Evolutionary conservation across 768 basidiomycete species (phyloP), one percentile per base, ranked within the genome.

Genomic region (Mycena polygramma): DNA sequence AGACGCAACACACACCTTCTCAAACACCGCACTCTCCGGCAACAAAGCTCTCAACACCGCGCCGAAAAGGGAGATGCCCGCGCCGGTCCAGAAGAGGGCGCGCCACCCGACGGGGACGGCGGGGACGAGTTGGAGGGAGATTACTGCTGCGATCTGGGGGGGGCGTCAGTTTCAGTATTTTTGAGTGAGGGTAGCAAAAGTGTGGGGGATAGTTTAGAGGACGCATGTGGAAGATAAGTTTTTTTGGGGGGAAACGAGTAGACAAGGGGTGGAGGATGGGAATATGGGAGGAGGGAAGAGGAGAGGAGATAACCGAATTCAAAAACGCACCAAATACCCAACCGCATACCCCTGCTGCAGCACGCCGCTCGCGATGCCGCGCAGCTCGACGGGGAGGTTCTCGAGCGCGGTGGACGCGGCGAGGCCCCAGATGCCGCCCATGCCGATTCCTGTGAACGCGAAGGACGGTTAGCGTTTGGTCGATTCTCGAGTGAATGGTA

Each of bases 381-480:
- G 93, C 19, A 90, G 87, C 75, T 94, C 92, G 37, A 93, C 90
- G 0, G 96, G 96, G 13, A 97, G 86, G 77, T 94, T 96, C 79
- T 98, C 96, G 45, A 98, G 90, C 0, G 93, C 91, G 0, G 93
- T 96, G 0, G 94, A 87, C 1, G 93, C 85, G 0, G 94, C 88
- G 37, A 95, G 83, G 20, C 95, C 95, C 95, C 96, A 97, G 54
- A 97, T 87, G 0, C 94, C 94, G 41, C 94, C 94, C 94, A 96
- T 95, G 0, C 90, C 92, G 59, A 96, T 88, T 69, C 70, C 70
- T 57, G 24, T 0, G n/a, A n/a, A n/a, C n/a, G n/a, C n/a, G n/a
- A n/a, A n/a, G 46, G 6, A 5, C 8, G 46, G n/a, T 19, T 48
- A 48, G 39, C 39, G 13, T 39, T 39, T n/a, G n/a, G n/a, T n/a